Conservation (phyloP, 805 yeast genomes). For the Isabelozyma pseudorhagii region DNA sequence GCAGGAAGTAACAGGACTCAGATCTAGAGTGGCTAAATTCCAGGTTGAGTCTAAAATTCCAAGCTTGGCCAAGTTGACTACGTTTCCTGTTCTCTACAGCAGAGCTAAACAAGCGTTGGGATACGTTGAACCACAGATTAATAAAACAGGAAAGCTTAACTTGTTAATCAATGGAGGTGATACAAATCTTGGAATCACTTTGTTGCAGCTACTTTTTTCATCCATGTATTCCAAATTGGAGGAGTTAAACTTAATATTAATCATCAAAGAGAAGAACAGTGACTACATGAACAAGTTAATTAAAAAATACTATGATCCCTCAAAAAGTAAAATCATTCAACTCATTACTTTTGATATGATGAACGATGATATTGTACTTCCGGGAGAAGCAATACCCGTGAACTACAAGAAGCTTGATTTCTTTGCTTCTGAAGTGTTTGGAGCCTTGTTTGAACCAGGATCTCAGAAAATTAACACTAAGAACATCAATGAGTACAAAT, state of each 20-base stretch:
- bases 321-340: conserved; percentile 16
- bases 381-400: conserved; percentile 31
- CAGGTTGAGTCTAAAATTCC: conserved; percentile 13
- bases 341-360: conserved; percentile 31
- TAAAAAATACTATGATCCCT: conserved; percentile 14
- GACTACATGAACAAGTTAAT: conserved; percentile 17
- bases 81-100: conserved; percentile 33
- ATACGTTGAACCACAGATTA: conserved; percentile 15
- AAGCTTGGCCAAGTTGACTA: conserved; percentile 28
- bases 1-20: not conserved
- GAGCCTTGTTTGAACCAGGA: conserved; percentile 25
- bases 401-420: conserved; percentile 36
- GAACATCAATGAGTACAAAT: conserved; percentile 23
- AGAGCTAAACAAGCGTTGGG: conserved; percentile 34
- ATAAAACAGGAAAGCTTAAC: conserved; percentile 16
- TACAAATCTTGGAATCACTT: conserved; percentile 33
- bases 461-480: conserved; percentile 13
- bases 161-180: conserved; percentile 43
- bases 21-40: too few relatives aligned
- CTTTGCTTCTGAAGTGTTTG: conserved; percentile 36
- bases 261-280: conserved; percentile 21
- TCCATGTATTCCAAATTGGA: conserved; percentile 20
- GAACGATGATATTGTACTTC: conserved; percentile 31
- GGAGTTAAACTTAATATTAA: conserved; percentile 25
- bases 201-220: conserved; percentile 31